phyloP scores from a whole-genome alignment of 2,329 filamentous ascomycete species.

The Colletotrichum truncatum region DNA sequence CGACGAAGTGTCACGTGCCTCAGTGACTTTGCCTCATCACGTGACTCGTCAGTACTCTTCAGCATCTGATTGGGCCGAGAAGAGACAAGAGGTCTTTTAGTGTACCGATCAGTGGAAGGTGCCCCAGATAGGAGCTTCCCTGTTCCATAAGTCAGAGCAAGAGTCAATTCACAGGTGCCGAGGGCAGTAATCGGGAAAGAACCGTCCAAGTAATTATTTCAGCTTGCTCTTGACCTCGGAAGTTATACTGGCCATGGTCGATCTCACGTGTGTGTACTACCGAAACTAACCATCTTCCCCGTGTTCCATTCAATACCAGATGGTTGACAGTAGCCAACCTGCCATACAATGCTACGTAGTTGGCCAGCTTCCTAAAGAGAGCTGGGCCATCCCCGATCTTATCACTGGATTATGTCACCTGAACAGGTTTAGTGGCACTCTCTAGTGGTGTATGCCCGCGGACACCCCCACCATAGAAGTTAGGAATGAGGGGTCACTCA shows the following conservation, averaged over 20 bases:
- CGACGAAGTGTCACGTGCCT: not conserved
- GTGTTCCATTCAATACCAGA: slow-evolving; percentile 14
- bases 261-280: not conserved
- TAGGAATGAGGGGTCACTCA: slow-evolving; percentile 11
- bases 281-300: not conserved
- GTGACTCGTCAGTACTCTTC: not conserved
- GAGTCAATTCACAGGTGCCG: not conserved
- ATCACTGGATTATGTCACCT: not conserved
- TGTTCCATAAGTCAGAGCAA: not conserved
- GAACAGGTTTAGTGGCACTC: slow-evolving; percentile 14
- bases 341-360: no score
- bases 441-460: not conserved
- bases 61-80: not conserved
- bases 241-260: not conserved
- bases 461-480: slow-evolving; percentile 23
- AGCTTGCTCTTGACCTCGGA: not conserved
- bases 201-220: not conserved
- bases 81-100: not conserved
- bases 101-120: not conserved
- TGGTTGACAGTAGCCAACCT: slow-evolving; percentile 10
- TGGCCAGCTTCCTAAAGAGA: no score
- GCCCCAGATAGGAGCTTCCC: not conserved
- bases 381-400: not conserved
- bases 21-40: not conserved
- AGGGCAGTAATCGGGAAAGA: not conserved